These are phyloP conservation scores for Ganoderma multipileum DNA, from an alignment of 1,284 basidiomycete species.

Conservation along the genomic window DNA sequence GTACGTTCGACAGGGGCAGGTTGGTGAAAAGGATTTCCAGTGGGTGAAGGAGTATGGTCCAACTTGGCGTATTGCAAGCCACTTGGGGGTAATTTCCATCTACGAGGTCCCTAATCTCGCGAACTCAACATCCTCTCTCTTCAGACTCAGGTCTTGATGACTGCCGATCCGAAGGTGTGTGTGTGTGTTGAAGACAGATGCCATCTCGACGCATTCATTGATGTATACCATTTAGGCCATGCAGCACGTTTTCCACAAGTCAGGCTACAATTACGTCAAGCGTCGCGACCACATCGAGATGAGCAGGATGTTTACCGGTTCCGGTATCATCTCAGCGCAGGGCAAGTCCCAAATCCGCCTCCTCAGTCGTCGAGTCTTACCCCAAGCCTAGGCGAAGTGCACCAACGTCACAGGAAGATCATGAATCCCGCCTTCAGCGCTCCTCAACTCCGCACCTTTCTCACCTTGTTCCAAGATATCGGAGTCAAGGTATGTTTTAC, in stretches of 20 bases:
- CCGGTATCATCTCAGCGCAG: conserved; percentile 24
- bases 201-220: no score
- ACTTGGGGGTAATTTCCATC: conserved; percentile 25
- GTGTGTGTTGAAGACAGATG: no score
- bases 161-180: conserved; percentile 23
- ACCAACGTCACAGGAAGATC: conserved; percentile 47
- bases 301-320: conserved; percentile 25
- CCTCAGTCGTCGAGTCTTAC: neutral
- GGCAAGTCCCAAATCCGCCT: neutral
- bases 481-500: conserved; percentile 45
- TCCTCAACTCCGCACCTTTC: conserved; percentile 51
- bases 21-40: conserved; percentile 33
- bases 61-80: conserved; percentile 29
- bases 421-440: conserved; percentile 48
- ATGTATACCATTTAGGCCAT: conserved; percentile 27
- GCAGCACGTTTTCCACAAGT: conserved; percentile 38
- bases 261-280: conserved; percentile 35
- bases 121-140: neutral
- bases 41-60: conserved; percentile 33
- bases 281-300: conserved; percentile 21
- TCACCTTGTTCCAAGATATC: conserved; percentile 44
- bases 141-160: conserved; percentile 23
- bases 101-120: neutral
- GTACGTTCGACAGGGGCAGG: conserved; percentile 27
- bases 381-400: conserved; percentile 42